Base-by-base conservation (phyloP, 768 basidiomycete genomes). In the Coprinopsis cinerea region DNA sequence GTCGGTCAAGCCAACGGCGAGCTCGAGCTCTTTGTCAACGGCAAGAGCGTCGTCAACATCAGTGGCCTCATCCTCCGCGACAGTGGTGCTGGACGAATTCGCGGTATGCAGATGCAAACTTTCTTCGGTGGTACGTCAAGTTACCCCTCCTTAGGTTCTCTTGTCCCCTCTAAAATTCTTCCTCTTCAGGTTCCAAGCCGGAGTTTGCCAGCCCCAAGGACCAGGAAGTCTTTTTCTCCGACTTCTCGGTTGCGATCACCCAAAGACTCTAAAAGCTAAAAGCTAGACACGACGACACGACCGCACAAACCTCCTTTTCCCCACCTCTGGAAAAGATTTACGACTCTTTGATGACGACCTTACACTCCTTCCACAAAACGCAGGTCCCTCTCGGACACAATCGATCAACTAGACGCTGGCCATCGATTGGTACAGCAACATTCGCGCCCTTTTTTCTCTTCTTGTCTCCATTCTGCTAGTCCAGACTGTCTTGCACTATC, bases 71-170 rank as follows among this genome's bases (percentile, higher is more conserved):
- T 78, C 50, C 66, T 88, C 26, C 68, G 79, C 43, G 70, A 77
- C 52, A 68, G 67, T 50, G 62, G 60, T 23, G 63, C 66, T 0
- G 78, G 79, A 34, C 72, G 70, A 53, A 75, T 88, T 58, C 73
- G 78, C 27, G 86, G 87, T 18, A 77, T 85, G 49, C 79, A 80
- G 63, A 77, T 82, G 73, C 82, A 88, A 67, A 83, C 85, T n/a
- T 88, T 88, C 76, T 88, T 89, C 55, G 85, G 85, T 42, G 83
- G 80, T 76, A 59, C 53, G 69, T 65, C 35, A 34, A 42, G 51
- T 36, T 27, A 53, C 42, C 48, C 25, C 27, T 40, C 26, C 43
- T 41, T 17, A 22, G 7, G 11, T 30, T n/a, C 3, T 20, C 22
- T 36, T 22, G 47, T 11, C 22, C 27, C 30, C 3, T 45, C 47